Percentiles rank a stretch among this genome's conserved stretches.
Conservation (phyloP, 2,329 filamentous ascomycete genomes). For the Neurospora sp. region DNA sequence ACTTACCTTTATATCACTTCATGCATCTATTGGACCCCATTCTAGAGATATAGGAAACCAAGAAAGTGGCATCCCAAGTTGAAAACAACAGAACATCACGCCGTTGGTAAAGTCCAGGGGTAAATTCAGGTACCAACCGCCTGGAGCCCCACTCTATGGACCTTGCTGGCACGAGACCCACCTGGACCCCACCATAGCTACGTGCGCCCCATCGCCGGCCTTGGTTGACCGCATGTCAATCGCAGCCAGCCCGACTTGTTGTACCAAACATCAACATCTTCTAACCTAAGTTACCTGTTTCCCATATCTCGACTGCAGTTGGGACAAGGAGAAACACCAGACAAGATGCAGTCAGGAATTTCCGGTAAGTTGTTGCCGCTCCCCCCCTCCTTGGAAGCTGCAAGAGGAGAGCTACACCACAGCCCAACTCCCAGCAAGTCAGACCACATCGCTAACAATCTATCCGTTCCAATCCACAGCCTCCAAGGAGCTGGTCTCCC, state of each 20-base stretch:
- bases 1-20: too few relatives aligned
- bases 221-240: too few relatives aligned
- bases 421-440: background rate
- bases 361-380: conserved; percentile 10
- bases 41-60: too few relatives aligned
- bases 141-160: background rate
- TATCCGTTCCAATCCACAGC: conserved; percentile 27
- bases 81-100: too few relatives aligned
- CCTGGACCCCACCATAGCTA: background rate
- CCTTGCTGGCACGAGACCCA: background rate
- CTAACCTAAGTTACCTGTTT: background rate
- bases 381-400: background rate
- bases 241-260: too few relatives aligned
- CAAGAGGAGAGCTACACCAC: background rate
- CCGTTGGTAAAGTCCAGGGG: background rate
- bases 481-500: conserved; percentile 64
- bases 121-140: background rate
- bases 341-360: conserved; percentile 19
- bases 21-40: too few relatives aligned
- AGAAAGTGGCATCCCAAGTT: too few relatives aligned
- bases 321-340: background rate
- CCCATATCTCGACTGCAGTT: background rate
- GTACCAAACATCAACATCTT: background rate
- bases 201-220: too few relatives aligned
- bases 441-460: too few relatives aligned